Evolutionary conservation across 225 moss, liverwort and hornwort species (phyloP).

Genomic region (Straminergon stramineum): DNA sequence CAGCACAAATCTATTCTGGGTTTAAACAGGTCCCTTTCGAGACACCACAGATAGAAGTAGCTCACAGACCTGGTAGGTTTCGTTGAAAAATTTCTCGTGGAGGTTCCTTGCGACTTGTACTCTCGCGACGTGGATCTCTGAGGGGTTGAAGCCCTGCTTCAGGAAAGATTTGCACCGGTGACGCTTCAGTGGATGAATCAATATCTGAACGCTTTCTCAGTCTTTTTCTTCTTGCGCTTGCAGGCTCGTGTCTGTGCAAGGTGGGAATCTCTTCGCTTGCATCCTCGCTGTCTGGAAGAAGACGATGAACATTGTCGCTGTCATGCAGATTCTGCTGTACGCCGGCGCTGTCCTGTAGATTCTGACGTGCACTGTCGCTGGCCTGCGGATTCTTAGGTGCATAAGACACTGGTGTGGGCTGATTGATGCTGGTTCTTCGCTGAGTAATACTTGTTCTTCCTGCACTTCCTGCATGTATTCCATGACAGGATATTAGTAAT

Average conservation of each 20-base stretch:
- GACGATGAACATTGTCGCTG: conserved; percentile 5
- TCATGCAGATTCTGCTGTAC: conserved; percentile 7
- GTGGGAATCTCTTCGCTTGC: conserved; percentile 51
- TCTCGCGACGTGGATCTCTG: conserved; percentile 14
- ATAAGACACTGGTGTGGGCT: conserved; percentile 19
- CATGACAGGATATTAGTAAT: not conserved
- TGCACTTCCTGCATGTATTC: conserved; percentile 36
- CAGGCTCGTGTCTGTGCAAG: conserved; percentile 22
- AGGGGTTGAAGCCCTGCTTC: conserved; percentile 31
- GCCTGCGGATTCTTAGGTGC: conserved; percentile 14
- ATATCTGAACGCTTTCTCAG: conserved; percentile 23
- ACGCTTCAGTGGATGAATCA: conserved; percentile 10
- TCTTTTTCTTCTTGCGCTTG: conserved; percentile 29
- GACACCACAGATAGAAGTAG: not conserved
- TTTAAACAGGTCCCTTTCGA: not conserved
- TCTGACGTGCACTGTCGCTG: conserved; percentile 20
- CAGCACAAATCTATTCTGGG: not conserved
- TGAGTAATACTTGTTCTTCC: conserved; percentile 31
- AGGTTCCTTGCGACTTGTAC: conserved; percentile 18
- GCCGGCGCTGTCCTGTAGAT: conserved; percentile 12
- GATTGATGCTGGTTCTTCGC: conserved; percentile 35
- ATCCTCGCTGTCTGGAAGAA: conserved; percentile 26
- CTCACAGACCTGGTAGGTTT: conserved; percentile 20
- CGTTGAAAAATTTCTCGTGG: conserved; percentile 5
- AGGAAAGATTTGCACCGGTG: conserved; percentile 13